A percentile compares a stretch with the other conserved stretches of the same genome.
Evolutionary conservation across 371 early-diverging fungal species (phyloP).

Genomic region (Aphelidium insulamus): DNA sequence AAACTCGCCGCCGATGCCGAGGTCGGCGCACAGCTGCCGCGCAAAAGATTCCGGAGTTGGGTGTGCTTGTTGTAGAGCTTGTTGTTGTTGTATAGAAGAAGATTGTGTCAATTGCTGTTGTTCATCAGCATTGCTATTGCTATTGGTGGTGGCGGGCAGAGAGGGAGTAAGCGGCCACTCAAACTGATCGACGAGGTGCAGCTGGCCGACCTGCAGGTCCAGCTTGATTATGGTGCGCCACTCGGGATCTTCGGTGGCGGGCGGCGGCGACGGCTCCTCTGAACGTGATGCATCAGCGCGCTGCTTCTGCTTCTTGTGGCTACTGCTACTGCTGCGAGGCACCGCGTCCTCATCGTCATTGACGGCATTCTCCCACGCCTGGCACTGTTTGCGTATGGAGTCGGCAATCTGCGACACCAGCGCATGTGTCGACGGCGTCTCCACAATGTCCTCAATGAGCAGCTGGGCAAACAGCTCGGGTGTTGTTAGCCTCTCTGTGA

Average conservation of each 20-base stretch:
- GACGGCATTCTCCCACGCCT: conserved; percentile 15
- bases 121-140: not conserved
- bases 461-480: conserved; percentile 82
- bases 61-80: too few relatives aligned
- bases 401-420: conserved; percentile 37
- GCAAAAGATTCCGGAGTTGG: conserved; percentile 73
- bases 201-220: conserved; percentile 62
- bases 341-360: not conserved
- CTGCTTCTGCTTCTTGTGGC: conserved; percentile 10
- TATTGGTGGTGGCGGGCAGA: conserved; percentile 5
- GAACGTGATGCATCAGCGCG: conserved; percentile 10
- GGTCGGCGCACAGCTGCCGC: conserved; percentile 44
- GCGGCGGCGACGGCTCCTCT: not conserved
- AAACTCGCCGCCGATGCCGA: conserved; percentile 81
- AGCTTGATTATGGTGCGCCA: conserved; percentile 19
- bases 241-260: conserved; percentile 7
- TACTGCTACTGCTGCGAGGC: conserved; percentile 9
- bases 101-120: conserved; percentile 15
- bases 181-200: conserved; percentile 67
- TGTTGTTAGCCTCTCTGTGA: conserved; percentile 47
- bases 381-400: conserved; percentile 50
- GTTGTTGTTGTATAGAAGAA: too few relatives aligned
- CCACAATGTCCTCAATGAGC: conserved; percentile 56
- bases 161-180: conserved; percentile 60
- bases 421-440: conserved; percentile 24